Conservation (phyloP, 2,329 filamentous ascomycete species). For the Fusarium fracticaudum region DNA sequence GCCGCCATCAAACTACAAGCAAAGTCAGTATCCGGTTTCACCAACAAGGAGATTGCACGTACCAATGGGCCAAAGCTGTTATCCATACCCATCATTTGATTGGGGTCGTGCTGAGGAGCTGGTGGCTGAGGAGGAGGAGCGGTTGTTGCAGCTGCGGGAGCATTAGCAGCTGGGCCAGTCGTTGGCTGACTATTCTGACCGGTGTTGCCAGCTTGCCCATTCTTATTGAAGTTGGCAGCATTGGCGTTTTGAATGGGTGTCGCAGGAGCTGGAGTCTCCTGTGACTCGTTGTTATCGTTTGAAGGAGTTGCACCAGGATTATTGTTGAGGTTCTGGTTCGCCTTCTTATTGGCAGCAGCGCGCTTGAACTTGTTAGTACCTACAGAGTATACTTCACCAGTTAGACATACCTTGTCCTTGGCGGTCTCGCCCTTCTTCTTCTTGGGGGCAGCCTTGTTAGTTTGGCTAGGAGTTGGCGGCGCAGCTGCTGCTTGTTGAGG, state of each 20-base stretch:
- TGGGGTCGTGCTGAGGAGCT: constrained; percentile 29
- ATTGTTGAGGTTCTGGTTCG: constrained; percentile 62
- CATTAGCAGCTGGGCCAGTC: constrained; percentile 41
- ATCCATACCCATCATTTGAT: constrained; percentile 59
- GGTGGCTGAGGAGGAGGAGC: constrained; percentile 41
- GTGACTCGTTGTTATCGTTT: constrained; percentile 64
- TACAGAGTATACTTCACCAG: neutral
- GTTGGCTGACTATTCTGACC: constrained; percentile 47
- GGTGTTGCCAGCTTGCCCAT: constrained; percentile 40
- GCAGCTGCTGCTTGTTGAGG: constrained; percentile 72
- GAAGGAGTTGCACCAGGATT: constrained; percentile 64
- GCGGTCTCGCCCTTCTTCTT: constrained; percentile 76
- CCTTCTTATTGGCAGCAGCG: constrained; percentile 71
- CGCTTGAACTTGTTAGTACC: constrained; percentile 45
- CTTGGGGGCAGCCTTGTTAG: constrained; percentile 78
- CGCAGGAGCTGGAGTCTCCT: constrained; percentile 68
- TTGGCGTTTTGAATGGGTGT: constrained; percentile 65
- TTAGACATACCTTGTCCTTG: constrained; percentile 71
- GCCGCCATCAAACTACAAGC: constrained; percentile 50
- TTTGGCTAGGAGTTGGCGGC: constrained; percentile 79
- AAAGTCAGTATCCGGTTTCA: constrained; percentile 8
- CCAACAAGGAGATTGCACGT: constrained; percentile 41
- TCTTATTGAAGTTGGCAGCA: constrained; percentile 55
- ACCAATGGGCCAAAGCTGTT: constrained; percentile 54
- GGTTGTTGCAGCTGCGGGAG: constrained; percentile 46